Percentiles rank a stretch among this genome's conserved stretches.
Conservation (phyloP, 129 eudicot species). For the Pseudognaphalium luteoalbum region DNA sequence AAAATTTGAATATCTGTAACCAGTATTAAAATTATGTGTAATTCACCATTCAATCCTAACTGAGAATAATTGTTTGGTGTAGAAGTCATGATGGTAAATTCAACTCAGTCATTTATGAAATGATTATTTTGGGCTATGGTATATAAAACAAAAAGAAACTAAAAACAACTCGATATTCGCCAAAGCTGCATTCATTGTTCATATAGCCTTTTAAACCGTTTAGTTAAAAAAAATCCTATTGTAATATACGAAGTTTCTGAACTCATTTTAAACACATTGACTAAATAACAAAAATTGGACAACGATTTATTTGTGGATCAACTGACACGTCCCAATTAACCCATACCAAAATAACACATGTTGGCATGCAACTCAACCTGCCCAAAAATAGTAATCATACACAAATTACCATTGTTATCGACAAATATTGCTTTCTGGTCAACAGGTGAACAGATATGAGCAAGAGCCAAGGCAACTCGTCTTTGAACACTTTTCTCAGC, state of each 20-base stretch:
- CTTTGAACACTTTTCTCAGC: conserved; percentile 58
- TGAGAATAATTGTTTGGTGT: background rate
- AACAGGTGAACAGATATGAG: conserved; percentile 86
- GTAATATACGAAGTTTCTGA: background rate
- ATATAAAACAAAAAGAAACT: background rate
- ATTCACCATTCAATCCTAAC: background rate
- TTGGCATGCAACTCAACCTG: background rate
- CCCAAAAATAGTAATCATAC: background rate
- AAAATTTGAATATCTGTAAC: background rate
- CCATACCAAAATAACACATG: background rate
- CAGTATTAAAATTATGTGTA: background rate
- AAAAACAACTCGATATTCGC: background rate
- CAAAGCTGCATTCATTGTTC: background rate
- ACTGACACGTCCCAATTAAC: background rate
- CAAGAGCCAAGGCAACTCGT: conserved; percentile 79
- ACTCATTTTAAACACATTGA: background rate
- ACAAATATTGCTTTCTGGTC: conserved; percentile 66
- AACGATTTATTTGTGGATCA: background rate
- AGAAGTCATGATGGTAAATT: background rate
- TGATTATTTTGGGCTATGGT: background rate
- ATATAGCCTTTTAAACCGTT: background rate
- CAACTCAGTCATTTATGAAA: too few relatives aligned
- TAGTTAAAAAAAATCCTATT: background rate
- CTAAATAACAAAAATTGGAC: background rate
- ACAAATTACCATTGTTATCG: conserved; percentile 59